Percentiles rank a stretch among this genome's conserved stretches.
phyloP scores from a whole-genome alignment of 805 yeast genomes.

The Millerozyma miso region DNA sequence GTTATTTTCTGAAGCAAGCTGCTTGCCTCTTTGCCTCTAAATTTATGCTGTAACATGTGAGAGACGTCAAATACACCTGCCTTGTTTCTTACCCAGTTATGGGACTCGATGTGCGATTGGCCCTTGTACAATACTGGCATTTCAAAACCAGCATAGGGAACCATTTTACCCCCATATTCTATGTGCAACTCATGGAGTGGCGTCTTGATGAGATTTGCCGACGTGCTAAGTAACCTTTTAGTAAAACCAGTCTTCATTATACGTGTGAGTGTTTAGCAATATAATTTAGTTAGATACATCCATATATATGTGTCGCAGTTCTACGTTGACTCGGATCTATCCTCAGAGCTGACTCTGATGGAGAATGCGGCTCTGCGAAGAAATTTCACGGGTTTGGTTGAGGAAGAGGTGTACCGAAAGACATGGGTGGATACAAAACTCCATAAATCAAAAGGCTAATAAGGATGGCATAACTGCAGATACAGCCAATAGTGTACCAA shows the following conservation, averaged over 20 bases:
- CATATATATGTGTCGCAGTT: background rate
- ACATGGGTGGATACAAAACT: background rate
- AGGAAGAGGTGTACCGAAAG: background rate
- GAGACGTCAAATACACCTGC: slow-evolving; percentile 95
- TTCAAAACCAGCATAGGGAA: slow-evolving; percentile 91
- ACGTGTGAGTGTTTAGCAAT: background rate
- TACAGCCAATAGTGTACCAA: background rate
- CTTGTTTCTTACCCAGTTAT: slow-evolving; percentile 84
- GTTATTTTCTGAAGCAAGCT: slow-evolving; percentile 72
- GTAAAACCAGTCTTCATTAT: slow-evolving; percentile 1
- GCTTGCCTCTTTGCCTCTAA: slow-evolving; percentile 65
- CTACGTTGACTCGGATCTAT: background rate
- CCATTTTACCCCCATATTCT: slow-evolving; percentile 81
- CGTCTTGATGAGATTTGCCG: slow-evolving; percentile 48
- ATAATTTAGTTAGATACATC: background rate
- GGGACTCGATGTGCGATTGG: slow-evolving; percentile 90
- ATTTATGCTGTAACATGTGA: slow-evolving; percentile 90
- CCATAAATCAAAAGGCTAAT: background rate
- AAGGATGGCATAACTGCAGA: background rate
- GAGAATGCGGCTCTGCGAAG: background rate
- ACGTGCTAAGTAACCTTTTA: slow-evolving; percentile 22
- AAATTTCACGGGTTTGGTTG: background rate
- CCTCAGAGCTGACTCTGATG: background rate
- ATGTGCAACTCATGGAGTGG: slow-evolving; percentile 81
- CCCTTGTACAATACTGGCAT: slow-evolving; percentile 89